A percentile compares a stretch with the other conserved stretches of the same genome.
Evolutionary conservation across 192 early-diverging fungal species (phyloP).

Genomic region (Backusella psychrophila): DNA sequence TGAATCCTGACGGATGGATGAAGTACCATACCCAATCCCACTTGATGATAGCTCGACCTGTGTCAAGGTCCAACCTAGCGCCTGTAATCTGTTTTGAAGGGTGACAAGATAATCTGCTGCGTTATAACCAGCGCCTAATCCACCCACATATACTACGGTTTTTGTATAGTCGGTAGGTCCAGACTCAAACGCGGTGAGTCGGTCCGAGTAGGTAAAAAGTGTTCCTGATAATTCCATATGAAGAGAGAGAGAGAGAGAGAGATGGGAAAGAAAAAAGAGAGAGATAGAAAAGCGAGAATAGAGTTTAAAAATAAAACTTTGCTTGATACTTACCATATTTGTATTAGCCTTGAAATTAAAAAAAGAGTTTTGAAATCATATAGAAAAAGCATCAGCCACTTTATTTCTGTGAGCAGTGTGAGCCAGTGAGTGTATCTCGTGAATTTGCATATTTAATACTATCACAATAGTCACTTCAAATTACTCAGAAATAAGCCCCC

Average conservation of each 20-base stretch:
- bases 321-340: too few species aligned
- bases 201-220: conserved; percentile 37
- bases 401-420: neutral
- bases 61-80: conserved; percentile 29
- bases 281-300: neutral
- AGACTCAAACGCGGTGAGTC: conserved; percentile 44
- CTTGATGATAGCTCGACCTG: conserved; percentile 43
- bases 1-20: conserved; percentile 31
- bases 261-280: neutral
- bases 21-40: conserved; percentile 40
- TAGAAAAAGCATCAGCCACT: too few species aligned
- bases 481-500: too few species aligned
- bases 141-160: conserved; percentile 38
- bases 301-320: too few species aligned
- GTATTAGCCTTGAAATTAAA: too few species aligned
- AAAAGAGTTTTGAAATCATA: too few species aligned
- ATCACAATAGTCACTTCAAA: too few species aligned
- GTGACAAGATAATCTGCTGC: conserved; percentile 35
- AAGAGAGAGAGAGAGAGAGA: neutral
- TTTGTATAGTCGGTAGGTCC: conserved; percentile 18
- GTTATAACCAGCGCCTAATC: conserved; percentile 39
- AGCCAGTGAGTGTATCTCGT: too few species aligned
- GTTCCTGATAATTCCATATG: conserved; percentile 37
- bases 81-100: conserved; percentile 19
- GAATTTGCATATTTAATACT: too few species aligned